Conservation (phyloP, 495 filamentous ascomycete genomes). For the Lophium mytilinum region DNA sequence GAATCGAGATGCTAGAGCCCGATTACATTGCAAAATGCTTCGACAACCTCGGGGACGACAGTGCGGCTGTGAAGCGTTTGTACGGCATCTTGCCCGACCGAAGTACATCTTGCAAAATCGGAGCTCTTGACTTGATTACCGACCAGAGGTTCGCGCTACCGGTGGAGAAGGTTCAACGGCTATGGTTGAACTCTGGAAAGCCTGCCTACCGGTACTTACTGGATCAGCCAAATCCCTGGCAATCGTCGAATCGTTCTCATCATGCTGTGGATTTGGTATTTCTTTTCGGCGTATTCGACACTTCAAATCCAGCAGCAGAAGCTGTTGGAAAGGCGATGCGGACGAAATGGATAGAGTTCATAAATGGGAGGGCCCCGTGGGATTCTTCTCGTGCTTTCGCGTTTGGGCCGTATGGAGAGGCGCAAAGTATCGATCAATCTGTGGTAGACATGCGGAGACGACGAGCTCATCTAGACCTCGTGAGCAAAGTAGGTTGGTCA, state of each 20-base stretch:
- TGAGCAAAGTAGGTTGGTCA: neutral
- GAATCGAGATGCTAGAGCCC: neutral
- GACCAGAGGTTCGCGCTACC: neutral
- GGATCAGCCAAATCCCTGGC: constrained; percentile 41
- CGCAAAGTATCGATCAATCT: neutral
- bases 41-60: neutral
- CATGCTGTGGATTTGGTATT: constrained; percentile 42
- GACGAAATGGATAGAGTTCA: neutral
- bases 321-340: neutral
- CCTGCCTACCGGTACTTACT: constrained; percentile 37
- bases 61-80: neutral
- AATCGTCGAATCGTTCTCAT: constrained; percentile 37
- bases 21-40: neutral
- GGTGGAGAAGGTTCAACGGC: neutral
- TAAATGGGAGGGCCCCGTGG: constrained; percentile 6
- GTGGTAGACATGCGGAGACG: neutral
- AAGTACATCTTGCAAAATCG: neutral
- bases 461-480: neutral
- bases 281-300: constrained; percentile 30
- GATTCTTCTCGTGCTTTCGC: neutral
- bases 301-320: neutral
- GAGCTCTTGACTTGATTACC: neutral
- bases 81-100: neutral
- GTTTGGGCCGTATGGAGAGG: neutral
- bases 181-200: constrained; percentile 21